A percentile compares a stretch with the other conserved stretches of the same genome.
Evolutionary conservation across 495 filamentous ascomycete species (phyloP).

Genomic region (Neurospora sp.): DNA sequence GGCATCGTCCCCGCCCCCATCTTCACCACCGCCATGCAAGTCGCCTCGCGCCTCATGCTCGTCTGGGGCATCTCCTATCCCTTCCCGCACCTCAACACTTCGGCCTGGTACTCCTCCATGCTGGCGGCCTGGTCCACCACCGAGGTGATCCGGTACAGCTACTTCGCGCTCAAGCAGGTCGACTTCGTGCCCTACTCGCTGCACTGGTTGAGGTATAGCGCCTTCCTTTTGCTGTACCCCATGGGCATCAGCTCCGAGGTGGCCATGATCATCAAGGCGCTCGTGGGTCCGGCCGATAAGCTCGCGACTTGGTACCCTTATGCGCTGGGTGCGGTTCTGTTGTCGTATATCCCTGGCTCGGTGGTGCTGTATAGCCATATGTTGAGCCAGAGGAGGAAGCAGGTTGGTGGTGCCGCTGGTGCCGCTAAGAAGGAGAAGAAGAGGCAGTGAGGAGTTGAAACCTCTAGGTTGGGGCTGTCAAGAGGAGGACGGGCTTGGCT

Average conservation of each 20-base stretch:
- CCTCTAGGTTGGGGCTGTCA: background rate
- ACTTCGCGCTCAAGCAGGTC: constrained; percentile 65
- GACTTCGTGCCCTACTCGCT: constrained; percentile 49
- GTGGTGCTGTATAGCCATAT: constrained; percentile 90
- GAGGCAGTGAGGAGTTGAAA: constrained; percentile 6
- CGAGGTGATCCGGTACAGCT: constrained; percentile 81
- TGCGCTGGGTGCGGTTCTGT: constrained; percentile 50
- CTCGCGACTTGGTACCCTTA: constrained; percentile 40
- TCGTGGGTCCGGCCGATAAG: constrained; percentile 48
- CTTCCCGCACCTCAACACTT: constrained; percentile 49
- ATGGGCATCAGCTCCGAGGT: constrained; percentile 82
- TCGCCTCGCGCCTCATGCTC: constrained; percentile 69
- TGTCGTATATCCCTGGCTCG: constrained; percentile 78
- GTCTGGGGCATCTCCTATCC: constrained; percentile 66
- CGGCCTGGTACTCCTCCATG: constrained; percentile 55
- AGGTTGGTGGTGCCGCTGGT: constrained; percentile 39
- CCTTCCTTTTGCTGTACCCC: constrained; percentile 87
- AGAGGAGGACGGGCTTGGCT: background rate
- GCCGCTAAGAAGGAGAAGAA: constrained; percentile 20
- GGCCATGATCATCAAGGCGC: constrained; percentile 60
- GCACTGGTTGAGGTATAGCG: constrained; percentile 86
- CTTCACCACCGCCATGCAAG: constrained; percentile 81
- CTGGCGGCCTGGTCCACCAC: constrained; percentile 75
- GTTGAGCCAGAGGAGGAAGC: constrained; percentile 78
- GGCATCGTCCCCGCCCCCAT: constrained; percentile 78